Base-by-base conservation (phyloP, 495 filamentous ascomycete genomes). In the Podospora fimiseda region DNA sequence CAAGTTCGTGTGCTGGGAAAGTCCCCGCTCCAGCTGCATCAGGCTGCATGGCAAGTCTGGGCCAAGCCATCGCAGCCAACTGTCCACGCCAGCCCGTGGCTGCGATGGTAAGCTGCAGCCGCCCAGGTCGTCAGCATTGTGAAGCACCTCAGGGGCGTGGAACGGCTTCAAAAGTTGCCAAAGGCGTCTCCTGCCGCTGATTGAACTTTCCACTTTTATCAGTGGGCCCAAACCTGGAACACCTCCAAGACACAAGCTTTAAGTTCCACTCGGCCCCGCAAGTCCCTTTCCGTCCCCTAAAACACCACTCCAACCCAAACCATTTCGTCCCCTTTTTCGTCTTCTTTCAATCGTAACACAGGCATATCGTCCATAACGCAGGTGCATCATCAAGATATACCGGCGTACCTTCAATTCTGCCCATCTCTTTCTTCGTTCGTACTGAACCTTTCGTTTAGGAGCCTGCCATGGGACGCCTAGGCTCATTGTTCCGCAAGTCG, bases 401-500 rank as follows among this genome's bases (percentile, higher is more conserved):
- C n/a, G n/a, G n/a, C n/a, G n/a, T n/a, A 15, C 33, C 41, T 38
- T 21, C 39, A 48, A 15, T 40, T n/a, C 39, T 41, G 36, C 7
- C 7, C 21, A 8, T 7, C 22, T 9, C 46, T 40, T 51, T 38
- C 16, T 33, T 48, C n/a, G 11, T 13, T 14, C 14, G 13, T 36
- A 19, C 22, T 52, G 39, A 59, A 36, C 50, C 9, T 13, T 23
- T 2, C 14, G n/a, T 2, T 20, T 46, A 56, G 38, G 33, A 9
- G 22, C 44, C 47, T 70, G 73, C 56, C 42, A 89, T 89, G 86
- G 78, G 75, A 65, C 80, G 76, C 53, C 79, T 87, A 62, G 80
- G 85, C 58, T 16, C 20, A 24, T 14, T 55, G 6, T 55, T 55
- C 39, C 88, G 84, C 71, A 87, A 84, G 63, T 74, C 73, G 33